Percentiles rank a stretch among this genome's conserved stretches.
Conservation (phyloP, 2,329 filamentous ascomycete species). For the Fusarium kyushuense region DNA sequence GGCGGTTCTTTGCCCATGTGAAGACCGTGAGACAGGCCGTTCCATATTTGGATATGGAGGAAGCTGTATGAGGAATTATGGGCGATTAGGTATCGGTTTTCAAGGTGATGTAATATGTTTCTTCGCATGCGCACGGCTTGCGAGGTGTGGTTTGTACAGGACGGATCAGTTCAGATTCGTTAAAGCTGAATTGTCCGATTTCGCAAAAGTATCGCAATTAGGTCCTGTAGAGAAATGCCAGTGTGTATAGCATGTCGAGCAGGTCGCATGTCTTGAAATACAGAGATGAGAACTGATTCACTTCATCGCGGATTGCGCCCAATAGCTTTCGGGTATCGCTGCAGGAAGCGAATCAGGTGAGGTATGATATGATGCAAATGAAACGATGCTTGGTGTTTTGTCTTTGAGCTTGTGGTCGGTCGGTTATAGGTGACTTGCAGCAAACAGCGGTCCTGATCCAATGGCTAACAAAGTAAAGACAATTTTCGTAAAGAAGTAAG, state of each 20-base stretch:
- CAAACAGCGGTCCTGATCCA: slow-evolving; percentile 1
- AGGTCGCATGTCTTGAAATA: slow-evolving; percentile 23
- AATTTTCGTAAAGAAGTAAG: slow-evolving; percentile 17
- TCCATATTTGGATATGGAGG: slow-evolving; percentile 48
- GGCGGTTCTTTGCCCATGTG: slow-evolving; percentile 55
- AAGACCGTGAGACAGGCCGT: slow-evolving; percentile 45
- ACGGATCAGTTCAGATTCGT: slow-evolving; percentile 4
- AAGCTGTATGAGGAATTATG: neutral
- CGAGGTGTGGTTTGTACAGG: neutral
- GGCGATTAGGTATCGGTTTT: neutral
- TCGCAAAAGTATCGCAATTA: slow-evolving; percentile 5
- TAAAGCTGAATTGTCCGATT: neutral
- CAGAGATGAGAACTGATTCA: slow-evolving; percentile 29
- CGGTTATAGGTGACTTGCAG: neutral
- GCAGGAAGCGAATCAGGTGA: slow-evolving; percentile 29
- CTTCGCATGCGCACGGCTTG: neutral
- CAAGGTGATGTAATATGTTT: neutral
- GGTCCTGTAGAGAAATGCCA: slow-evolving; percentile 1
- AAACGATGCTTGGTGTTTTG: slow-evolving; percentile 20
- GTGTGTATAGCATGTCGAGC: slow-evolving; percentile 24
- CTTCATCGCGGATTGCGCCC: slow-evolving; percentile 31
- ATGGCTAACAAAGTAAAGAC: slow-evolving; percentile 7
- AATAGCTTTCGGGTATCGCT: slow-evolving; percentile 17
- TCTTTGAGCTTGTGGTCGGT: slow-evolving; percentile 15
- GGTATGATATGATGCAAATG: slow-evolving; percentile 25